Conservation (phyloP, 1,284 basidiomycete genomes). For the Pseudozyma pruni region DNA sequence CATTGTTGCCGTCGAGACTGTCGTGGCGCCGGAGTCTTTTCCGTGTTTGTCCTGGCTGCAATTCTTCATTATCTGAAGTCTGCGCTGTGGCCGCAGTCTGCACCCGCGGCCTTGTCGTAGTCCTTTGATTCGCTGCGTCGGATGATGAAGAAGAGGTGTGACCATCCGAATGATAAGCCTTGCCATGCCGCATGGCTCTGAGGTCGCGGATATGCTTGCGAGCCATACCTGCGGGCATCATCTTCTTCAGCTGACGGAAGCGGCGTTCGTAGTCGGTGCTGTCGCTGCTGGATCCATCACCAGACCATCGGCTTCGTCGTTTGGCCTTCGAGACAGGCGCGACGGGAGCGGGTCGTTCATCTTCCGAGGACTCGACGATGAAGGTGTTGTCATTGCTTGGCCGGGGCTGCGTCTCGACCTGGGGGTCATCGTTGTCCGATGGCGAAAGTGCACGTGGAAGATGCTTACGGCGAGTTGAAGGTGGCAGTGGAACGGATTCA, state of each 20-base stretch:
- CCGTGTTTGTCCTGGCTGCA: conserved; percentile 53
- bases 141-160: conserved; percentile 44
- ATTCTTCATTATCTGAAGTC: conserved; percentile 11
- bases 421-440: too few species aligned
- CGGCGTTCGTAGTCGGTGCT: conserved; percentile 62
- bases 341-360: conserved; percentile 18
- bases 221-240: conserved; percentile 65
- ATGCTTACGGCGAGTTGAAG: conserved; percentile 17
- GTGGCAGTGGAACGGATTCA: conserved; percentile 4
- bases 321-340: conserved; percentile 4
- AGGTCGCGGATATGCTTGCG: conserved; percentile 63
- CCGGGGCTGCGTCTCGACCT: too few species aligned
- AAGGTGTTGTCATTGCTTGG: conserved; percentile 4
- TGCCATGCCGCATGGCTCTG: conserved; percentile 62
- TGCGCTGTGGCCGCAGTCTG: neutral
- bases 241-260: conserved; percentile 61
- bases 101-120: neutral
- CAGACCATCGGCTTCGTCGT: conserved; percentile 47
- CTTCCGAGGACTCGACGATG: conserved; percentile 35
- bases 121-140: neutral
- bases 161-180: conserved; percentile 58
- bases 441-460: conserved; percentile 18
- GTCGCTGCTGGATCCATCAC: conserved; percentile 40
- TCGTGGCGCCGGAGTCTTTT: conserved; percentile 38
- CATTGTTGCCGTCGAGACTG: conserved; percentile 24